Percentiles rank a stretch among this genome's conserved stretches.
phyloP scores from a whole-genome alignment of 2,329 filamentous ascomycete genomes.

The Paecilomyces sp. region DNA sequence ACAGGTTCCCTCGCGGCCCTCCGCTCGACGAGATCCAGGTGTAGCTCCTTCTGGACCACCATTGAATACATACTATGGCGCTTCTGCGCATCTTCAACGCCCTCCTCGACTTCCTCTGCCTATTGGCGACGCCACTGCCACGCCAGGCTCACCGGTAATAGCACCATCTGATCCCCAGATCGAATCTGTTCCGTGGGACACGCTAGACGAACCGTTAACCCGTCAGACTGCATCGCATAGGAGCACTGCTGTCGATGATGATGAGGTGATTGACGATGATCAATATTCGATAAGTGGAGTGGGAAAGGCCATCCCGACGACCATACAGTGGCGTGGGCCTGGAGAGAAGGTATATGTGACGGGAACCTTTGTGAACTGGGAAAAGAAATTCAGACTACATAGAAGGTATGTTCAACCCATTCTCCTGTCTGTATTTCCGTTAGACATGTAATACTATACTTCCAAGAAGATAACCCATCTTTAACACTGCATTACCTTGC shows the following conservation, averaged over 20 bases:
- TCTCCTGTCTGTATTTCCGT: background rate
- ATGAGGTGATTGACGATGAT: constrained; percentile 70
- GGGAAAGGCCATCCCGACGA: constrained; percentile 71
- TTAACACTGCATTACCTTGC: background rate
- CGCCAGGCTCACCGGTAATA: constrained; percentile 83
- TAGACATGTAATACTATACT: background rate
- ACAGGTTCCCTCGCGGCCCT: constrained; percentile 29
- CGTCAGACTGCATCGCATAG: constrained; percentile 50
- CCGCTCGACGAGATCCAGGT: constrained; percentile 20
- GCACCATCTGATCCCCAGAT: constrained; percentile 56
- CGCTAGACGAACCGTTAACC: constrained; percentile 46
- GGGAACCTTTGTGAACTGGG: constrained; percentile 95
- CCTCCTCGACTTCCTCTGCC: constrained; percentile 86
- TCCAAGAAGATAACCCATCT: constrained; percentile 1
- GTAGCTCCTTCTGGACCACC: constrained; percentile 37
- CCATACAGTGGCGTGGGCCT: constrained; percentile 74
- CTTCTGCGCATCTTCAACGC: constrained; percentile 37
- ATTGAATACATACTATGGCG: constrained; percentile 42
- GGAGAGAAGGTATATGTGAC: constrained; percentile 94
- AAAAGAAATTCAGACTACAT: constrained; percentile 82
- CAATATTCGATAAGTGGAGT: constrained; percentile 60
- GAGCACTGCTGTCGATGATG: constrained; percentile 56
- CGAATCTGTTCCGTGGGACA: constrained; percentile 38
- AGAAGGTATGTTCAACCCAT: constrained; percentile 60
- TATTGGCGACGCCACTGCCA: constrained; percentile 85